Percentiles rank a stretch among this genome's conserved stretches.
Evolutionary conservation across 768 basidiomycete genomes (phyloP).

Genomic region (Mycena epipterygia): DNA sequence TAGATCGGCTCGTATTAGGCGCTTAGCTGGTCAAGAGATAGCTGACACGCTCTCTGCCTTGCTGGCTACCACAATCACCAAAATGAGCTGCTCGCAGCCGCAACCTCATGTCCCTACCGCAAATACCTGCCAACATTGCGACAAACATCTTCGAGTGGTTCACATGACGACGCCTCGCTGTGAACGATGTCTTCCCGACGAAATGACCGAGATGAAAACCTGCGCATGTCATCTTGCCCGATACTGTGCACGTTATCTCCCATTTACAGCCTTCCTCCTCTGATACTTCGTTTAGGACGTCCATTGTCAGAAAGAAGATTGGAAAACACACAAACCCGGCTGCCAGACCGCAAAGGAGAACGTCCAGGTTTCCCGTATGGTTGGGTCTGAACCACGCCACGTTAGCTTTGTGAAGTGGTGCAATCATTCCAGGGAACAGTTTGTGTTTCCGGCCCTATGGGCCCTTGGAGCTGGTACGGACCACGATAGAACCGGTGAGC

Average conservation of each 20-base stretch:
- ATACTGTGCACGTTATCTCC: neutral
- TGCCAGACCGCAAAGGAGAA: conserved; percentile 10
- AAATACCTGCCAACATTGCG: conserved; percentile 5
- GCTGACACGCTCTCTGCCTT: no score
- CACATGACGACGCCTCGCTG: neutral
- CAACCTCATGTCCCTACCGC: neutral
- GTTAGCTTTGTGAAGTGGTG: conserved; percentile 8
- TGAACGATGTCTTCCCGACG: conserved; percentile 11
- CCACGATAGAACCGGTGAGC: conserved; percentile 12
- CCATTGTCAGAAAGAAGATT: conserved; percentile 6
- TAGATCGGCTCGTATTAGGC: no score
- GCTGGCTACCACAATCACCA: no score
- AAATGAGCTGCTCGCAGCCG: conserved; percentile 3
- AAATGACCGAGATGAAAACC: neutral
- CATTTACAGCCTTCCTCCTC: neutral
- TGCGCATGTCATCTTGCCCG: no score
- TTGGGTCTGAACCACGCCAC: conserved; percentile 7
- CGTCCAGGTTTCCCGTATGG: neutral
- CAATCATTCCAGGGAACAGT: conserved; percentile 13
- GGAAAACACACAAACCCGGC: conserved; percentile 5
- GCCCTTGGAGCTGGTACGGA: no score
- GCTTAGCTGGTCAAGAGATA: no score
- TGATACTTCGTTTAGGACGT: neutral
- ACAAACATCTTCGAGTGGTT: conserved; percentile 3
- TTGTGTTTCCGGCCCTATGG: conserved; percentile 3